Evolutionary conservation across 106 monocot genomes (phyloP), one percentile per base, ranked within the genome.

Genomic region (Acanthochlamys bracteata): DNA sequence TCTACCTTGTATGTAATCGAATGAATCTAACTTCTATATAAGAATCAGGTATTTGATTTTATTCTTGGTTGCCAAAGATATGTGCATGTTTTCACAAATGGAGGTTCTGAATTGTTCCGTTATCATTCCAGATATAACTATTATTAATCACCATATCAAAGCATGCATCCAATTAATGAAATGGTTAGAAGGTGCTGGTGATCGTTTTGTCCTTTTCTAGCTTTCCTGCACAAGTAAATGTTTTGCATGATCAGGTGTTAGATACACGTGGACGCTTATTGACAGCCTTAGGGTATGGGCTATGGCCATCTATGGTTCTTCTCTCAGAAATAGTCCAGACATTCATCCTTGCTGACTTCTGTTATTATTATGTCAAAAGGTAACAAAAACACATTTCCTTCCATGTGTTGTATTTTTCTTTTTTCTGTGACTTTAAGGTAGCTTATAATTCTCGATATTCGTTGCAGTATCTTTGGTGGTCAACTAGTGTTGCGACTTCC

Each of bases 311-410:
- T 20, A 76, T 93, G 89, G 93, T 93, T 64, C 86, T 93, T 25
- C 63, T 93, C 7, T 78, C 93, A 4, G 93, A 93, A 77, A 72
- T 93, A 25, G 83, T 93, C 63, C 93, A 93, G 58, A 93, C 93
- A 6, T 89, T 93, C 71, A 93, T 93, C 57, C 89, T 93, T 7
- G 89, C 93, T 7, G 93, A 93, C 60, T 93, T 93, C 66, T 93
- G 89, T 74, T 93, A 93, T 67, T 93, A 93, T 53, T 93, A 89
- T 43, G 72, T 89, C 41, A 83, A 89, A 71, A 93, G 93, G 93
- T 93, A 42, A 74, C 52, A 3, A 11, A 8, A 41, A 21, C 4
- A 7, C 20, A 16, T 16, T 20, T 55, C 14, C 24, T 22, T 25
- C n/a, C 7, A 14, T 7, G 47, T 20, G 61, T 21, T 4, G 0